These are phyloP conservation scores for Calophaca sinica DNA, from an alignment of 306 rosid genomes.

Conservation along the genomic window DNA sequence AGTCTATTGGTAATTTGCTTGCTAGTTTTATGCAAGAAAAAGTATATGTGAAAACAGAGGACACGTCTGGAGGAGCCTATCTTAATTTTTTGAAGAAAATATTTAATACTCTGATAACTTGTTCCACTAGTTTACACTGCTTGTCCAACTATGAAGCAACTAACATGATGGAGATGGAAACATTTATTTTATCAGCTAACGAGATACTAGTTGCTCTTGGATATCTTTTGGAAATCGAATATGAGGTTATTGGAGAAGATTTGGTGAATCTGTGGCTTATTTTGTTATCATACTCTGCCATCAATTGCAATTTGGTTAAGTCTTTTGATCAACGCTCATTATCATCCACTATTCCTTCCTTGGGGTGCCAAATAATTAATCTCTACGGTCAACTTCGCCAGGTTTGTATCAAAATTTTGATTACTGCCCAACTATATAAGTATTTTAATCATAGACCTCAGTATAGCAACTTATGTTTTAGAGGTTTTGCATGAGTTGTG, in stretches of 20 bases:
- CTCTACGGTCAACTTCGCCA: conserved; percentile 91
- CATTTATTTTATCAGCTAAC: conserved; percentile 50
- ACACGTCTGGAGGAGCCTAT: conserved; percentile 72
- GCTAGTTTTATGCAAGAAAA: conserved; percentile 74
- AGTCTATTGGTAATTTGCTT: conserved; percentile 72
- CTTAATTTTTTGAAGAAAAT: conserved; percentile 75
- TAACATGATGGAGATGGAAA: conserved; percentile 46
- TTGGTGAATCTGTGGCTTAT: conserved; percentile 72
- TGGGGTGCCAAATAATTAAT: conserved; percentile 73
- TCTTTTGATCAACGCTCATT: conserved; percentile 51
- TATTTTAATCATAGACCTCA: not conserved
- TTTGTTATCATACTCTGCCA: conserved; percentile 65
- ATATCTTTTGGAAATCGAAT: conserved; percentile 82
- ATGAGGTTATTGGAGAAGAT: conserved; percentile 77
- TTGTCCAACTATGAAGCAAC: conserved; percentile 51
- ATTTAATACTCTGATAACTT: conserved; percentile 56
- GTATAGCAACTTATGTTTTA: conserved; percentile 14
- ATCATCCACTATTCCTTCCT: conserved; percentile 54
- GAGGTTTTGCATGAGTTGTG: conserved; percentile 35
- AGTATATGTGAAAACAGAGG: conserved; percentile 86
- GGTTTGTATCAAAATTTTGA: conserved; percentile 64
- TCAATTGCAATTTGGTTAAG: conserved; percentile 53
- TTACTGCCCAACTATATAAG: conserved; percentile 11
- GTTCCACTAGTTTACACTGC: conserved; percentile 57
- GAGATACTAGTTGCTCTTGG: conserved; percentile 72